Conservation (phyloP, 331 rosid species). For the Pyracantha coccinea region DNA sequence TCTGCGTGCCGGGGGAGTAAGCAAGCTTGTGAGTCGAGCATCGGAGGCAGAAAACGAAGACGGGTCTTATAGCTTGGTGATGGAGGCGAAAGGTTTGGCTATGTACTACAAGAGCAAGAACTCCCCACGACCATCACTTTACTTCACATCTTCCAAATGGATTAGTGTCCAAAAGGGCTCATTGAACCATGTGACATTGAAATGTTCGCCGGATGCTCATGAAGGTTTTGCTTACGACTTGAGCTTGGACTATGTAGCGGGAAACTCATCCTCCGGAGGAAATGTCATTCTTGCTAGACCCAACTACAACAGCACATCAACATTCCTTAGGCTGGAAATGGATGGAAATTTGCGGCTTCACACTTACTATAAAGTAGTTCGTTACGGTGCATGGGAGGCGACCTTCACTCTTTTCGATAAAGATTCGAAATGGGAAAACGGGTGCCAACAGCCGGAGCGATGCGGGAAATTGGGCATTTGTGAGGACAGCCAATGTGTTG, state of each 20-base stretch:
- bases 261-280: conserved; percentile 17
- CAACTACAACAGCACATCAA: conserved; percentile 31
- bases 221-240: conserved; percentile 23
- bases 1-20: conserved; percentile 18
- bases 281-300: conserved; percentile 26
- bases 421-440: conserved; percentile 24
- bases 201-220: conserved; percentile 16
- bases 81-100: conserved; percentile 40
- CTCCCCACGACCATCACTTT: conserved; percentile 39
- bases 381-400: conserved; percentile 35
- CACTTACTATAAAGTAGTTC: conserved; percentile 38
- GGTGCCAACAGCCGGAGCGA: conserved; percentile 52
- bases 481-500: conserved; percentile 61
- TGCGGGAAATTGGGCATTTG: conserved; percentile 54
- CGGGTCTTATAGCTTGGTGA: conserved; percentile 46
- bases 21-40: conserved; percentile 38
- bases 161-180: conserved; percentile 19
- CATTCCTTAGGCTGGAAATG: conserved; percentile 12
- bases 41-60: conserved; percentile 32
- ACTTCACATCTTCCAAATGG: conserved; percentile 30
- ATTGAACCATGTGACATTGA: conserved; percentile 22
- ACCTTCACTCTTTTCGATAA: conserved; percentile 43
- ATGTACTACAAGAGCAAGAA: conserved; percentile 51
- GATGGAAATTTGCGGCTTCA: conserved; percentile 47
- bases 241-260: neutral